Percentiles rank a stretch among this genome's conserved stretches.
Evolutionary conservation across 1,284 basidiomycete species (phyloP).

Genomic region (Taiwanofungus camphoratus): DNA sequence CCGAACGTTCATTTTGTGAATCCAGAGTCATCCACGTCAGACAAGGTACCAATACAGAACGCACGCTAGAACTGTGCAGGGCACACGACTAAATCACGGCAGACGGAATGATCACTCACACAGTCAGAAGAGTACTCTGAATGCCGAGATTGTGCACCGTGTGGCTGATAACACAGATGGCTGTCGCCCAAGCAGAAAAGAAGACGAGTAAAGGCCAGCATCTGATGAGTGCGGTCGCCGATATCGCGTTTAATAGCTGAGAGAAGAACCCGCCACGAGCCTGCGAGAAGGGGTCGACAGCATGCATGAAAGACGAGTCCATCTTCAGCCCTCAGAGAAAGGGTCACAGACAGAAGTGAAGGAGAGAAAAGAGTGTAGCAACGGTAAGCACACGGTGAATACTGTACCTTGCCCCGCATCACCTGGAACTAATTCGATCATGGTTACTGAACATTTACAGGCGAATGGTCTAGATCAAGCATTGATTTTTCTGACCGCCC

Average conservation of each 20-base stretch:
- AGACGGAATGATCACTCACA: conserved; percentile 36
- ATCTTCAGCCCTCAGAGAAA: background rate
- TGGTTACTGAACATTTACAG: no score
- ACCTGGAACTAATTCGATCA: no score
- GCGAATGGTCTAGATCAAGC: no score
- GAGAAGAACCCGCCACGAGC: background rate
- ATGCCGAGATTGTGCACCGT: conserved; percentile 40
- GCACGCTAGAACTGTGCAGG: background rate
- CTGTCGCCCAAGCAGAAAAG: conserved; percentile 53
- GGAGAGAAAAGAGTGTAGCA: background rate
- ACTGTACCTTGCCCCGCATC: no score
- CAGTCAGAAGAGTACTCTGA: conserved; percentile 51
- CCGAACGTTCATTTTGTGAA: no score
- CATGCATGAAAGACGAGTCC: background rate
- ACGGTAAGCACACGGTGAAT: no score
- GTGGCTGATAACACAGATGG: conserved; percentile 46
- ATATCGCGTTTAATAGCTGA: conserved; percentile 34
- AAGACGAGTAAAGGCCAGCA: conserved; percentile 66
- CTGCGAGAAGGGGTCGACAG: background rate
- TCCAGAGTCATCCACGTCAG: no score
- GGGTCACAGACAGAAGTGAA: background rate
- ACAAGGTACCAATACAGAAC: background rate
- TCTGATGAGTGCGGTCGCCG: conserved; percentile 59
- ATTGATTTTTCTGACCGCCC: no score
- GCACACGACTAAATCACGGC: background rate